Conservation (phyloP, 2,329 filamentous ascomycete genomes). For the Chalaropsis ovoidea region DNA sequence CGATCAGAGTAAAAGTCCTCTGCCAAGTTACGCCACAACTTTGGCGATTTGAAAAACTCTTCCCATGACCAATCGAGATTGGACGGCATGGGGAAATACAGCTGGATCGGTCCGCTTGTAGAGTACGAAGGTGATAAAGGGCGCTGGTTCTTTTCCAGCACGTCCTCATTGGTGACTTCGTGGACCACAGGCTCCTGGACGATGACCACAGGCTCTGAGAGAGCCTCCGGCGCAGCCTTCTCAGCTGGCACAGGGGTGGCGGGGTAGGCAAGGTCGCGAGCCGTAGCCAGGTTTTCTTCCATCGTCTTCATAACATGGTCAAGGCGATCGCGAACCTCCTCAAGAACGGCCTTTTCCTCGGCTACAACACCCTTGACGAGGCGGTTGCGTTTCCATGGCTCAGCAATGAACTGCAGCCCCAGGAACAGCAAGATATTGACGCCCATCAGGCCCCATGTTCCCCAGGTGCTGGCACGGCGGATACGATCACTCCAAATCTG, state of each 20-base stretch:
- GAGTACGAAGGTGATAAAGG: constrained; percentile 17
- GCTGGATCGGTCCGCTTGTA: constrained; percentile 12
- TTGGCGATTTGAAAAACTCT: constrained; percentile 21
- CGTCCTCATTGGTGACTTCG: not conserved
- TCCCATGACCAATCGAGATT: constrained; percentile 18
- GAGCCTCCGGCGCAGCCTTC: not conserved
- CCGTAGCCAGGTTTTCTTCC: constrained; percentile 23
- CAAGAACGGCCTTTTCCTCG: constrained; percentile 53
- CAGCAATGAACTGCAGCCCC: constrained; percentile 75
- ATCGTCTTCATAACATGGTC: constrained; percentile 25
- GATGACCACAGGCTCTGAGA: not conserved
- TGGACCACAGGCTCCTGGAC: not conserved
- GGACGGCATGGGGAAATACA: constrained; percentile 22
- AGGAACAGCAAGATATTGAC: constrained; percentile 86
- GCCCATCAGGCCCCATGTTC: constrained; percentile 96
- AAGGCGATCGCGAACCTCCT: constrained; percentile 36
- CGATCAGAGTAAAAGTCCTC: constrained; percentile 38
- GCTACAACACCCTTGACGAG: constrained; percentile 77
- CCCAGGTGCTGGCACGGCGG: constrained; percentile 91
- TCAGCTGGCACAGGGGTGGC: not conserved
- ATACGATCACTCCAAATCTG: constrained; percentile 99
- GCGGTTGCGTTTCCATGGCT: constrained; percentile 77
- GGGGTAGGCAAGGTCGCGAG: constrained; percentile 18
- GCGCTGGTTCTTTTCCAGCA: not conserved
- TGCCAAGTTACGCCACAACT: constrained; percentile 20